Base-by-base conservation (phyloP, 108 stramenopile genomes). In the Fragilariopsis cylindrus region DNA sequence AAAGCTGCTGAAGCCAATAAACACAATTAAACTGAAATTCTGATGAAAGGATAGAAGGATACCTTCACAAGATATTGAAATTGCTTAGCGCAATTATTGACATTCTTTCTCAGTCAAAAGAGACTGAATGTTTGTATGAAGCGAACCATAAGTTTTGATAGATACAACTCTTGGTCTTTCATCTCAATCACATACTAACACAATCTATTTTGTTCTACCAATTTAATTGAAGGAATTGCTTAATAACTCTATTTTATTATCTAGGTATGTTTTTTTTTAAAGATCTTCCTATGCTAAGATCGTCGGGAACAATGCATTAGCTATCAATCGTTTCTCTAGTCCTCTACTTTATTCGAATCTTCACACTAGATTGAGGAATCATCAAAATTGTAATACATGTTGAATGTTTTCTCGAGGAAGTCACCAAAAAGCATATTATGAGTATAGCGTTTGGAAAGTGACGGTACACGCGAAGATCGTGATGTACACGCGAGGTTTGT, bases 371-470 rank as follows among this genome's bases (percentile, higher is more conserved):
- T 13, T 52, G 39, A 40, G 42, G 43, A 43, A 43, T 75, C 45
- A 42, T 76, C 58, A 83, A 84, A 90, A 7, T 82, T 81, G 72
- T 95, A 95, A 63, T 95, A 95, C 69, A 75, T 82, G 40, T 79
- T 58, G 83, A 95, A 92, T 12, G 85, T 91, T 60, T 84, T 84
- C 42, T 79, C 64, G 74, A 97, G 80, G 73, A 97, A 97, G 42
- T 93, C 92, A 15, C 94, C 97, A 88, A 97, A 97, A 3, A 82
- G 82, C 85, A 90, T 88, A 4, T 93, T 95, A 18, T 88, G 70
- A 3, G 73, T 55, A 94, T 94, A 97, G 21, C 97, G 81, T 13
- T 75, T 69, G 4, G 76, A 71, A 69, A 97, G 72, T 11, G 92
- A 78, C 13, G 97, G 97, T 0, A 97, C 95, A 60, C 80, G 81